A percentile compares a stretch with the other conserved stretches of the same genome.
These are phyloP conservation scores for Saccharomycopsis sp. DNA, from an alignment of 805 yeast species.

Conservation along the genomic window DNA sequence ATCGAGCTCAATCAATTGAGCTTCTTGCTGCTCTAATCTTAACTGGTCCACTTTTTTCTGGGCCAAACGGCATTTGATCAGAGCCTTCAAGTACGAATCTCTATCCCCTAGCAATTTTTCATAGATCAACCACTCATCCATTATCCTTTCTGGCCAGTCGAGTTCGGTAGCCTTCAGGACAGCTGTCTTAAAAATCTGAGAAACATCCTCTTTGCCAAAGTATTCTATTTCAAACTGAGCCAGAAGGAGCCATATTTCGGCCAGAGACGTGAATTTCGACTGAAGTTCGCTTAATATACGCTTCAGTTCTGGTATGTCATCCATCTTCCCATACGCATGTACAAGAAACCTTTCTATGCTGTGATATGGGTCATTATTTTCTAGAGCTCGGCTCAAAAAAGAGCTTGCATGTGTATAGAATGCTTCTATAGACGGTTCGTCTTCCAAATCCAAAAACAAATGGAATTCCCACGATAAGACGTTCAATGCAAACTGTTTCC, in stretches of 20 bases:
- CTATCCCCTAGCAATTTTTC: constrained; percentile 17
- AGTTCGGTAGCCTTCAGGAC: constrained; percentile 26
- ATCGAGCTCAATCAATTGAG: background rate
- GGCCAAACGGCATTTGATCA: background rate
- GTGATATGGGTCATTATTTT: constrained; percentile 33
- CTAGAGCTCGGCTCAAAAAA: constrained; percentile 28
- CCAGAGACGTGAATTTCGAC: constrained; percentile 29
- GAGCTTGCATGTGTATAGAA: constrained; percentile 1
- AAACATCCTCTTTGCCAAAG: constrained; percentile 24
- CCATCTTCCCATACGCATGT: constrained; percentile 29
- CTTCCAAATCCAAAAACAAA: background rate
- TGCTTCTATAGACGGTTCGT: background rate
- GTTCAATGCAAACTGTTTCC: background rate
- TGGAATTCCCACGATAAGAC: background rate
- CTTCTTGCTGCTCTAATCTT: constrained; percentile 10
- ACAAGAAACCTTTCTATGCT: constrained; percentile 39
- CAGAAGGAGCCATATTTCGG: constrained; percentile 41
- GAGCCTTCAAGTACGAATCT: constrained; percentile 7
- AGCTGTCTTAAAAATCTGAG: constrained; percentile 32
- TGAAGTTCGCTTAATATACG: constrained; percentile 26
- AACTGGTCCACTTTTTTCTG: background rate
- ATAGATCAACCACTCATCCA: constrained; percentile 38
- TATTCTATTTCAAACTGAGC: constrained; percentile 33
- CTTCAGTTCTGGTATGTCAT: constrained; percentile 29
- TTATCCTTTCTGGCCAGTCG: constrained; percentile 47